Conservation (phyloP, 31 red algal genomes). For the Odonthalia washingtoniensis region DNA sequence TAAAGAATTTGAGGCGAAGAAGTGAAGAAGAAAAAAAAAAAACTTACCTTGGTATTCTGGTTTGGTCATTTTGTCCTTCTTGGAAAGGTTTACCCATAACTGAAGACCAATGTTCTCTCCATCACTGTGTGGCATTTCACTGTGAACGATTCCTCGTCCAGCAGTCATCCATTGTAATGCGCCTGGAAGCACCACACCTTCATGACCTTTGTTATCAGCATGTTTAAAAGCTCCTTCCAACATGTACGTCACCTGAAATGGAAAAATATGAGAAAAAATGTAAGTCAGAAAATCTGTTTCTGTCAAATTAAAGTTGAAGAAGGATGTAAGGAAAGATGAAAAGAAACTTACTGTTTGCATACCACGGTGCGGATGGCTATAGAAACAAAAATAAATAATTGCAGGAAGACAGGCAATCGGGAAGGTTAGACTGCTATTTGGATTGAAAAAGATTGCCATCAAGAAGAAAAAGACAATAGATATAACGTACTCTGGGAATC, state of each 20-base stretch:
- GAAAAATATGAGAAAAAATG: constrained; percentile 10
- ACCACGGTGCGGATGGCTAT: constrained; percentile 69
- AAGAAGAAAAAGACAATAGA: neutral
- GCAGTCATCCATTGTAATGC: constrained; percentile 98
- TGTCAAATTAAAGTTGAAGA: too few relatives aligned
- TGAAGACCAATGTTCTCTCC: constrained; percentile 81
- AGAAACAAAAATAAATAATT: too few relatives aligned
- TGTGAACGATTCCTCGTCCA: constrained; percentile 89
- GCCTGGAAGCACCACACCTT: constrained; percentile 77
- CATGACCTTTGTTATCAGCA: constrained; percentile 90
- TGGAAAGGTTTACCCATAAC: constrained; percentile 88
- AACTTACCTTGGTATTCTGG: constrained; percentile 84
- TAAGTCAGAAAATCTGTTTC: neutral
- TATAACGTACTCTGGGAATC: constrained; percentile 77
- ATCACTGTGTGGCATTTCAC: constrained; percentile 89
- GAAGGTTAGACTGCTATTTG: too few relatives aligned
- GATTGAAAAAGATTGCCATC: too few relatives aligned
- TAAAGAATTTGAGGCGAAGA: neutral
- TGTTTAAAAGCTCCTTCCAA: constrained; percentile 80
- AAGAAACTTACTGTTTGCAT: constrained; percentile 60
- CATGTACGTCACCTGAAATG: constrained; percentile 90
- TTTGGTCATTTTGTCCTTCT: constrained; percentile 76
- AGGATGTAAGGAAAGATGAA: too few relatives aligned
- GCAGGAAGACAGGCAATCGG: too few relatives aligned
- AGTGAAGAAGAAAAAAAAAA: neutral